Evolutionary conservation across 495 filamentous ascomycete species (phyloP).

Genomic region (Neurospora sp.): DNA sequence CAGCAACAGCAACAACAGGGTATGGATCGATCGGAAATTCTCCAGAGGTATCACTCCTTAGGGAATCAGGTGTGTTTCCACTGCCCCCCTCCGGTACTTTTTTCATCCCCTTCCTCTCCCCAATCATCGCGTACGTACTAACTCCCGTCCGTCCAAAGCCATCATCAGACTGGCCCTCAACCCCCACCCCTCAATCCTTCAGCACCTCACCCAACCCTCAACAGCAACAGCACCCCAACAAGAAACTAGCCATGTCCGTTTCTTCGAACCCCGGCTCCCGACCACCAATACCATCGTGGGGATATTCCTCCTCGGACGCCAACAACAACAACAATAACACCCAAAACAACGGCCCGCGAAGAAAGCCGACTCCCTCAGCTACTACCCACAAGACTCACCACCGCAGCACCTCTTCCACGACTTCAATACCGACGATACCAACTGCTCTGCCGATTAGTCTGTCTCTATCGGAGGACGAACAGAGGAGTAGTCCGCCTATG

Average conservation of each 20-base stretch:
- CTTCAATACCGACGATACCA: constrained; percentile 5
- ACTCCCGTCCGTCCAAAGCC: not conserved
- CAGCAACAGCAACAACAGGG: not conserved
- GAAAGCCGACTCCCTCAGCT: not conserved
- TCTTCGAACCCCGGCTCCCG: constrained; percentile 9
- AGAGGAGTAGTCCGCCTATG: constrained; percentile 34
- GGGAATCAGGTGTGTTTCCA: constrained; percentile 18
- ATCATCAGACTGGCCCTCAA: not conserved
- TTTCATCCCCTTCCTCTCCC: not conserved
- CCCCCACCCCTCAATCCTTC: constrained; percentile 9
- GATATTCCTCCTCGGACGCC: not conserved
- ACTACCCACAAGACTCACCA: not conserved
- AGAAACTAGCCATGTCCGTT: constrained; percentile 15
- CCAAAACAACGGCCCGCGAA: not conserved
- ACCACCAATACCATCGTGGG: constrained; percentile 22
- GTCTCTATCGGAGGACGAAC: constrained; percentile 66
- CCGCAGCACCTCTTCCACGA: not conserved
- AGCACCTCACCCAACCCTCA: constrained; percentile 5
- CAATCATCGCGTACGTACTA: not conserved
- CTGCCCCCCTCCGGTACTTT: not conserved
- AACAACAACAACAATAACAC: constrained; percentile 7
- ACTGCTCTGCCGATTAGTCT: constrained; percentile 52
- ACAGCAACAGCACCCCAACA: constrained; percentile 12
- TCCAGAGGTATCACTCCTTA: constrained; percentile 28
- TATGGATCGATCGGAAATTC: constrained; percentile 20